These are phyloP conservation scores for Oryza punctata DNA, from an alignment of 176 grass and related monocot genomes.

Conservation along the genomic window DNA sequence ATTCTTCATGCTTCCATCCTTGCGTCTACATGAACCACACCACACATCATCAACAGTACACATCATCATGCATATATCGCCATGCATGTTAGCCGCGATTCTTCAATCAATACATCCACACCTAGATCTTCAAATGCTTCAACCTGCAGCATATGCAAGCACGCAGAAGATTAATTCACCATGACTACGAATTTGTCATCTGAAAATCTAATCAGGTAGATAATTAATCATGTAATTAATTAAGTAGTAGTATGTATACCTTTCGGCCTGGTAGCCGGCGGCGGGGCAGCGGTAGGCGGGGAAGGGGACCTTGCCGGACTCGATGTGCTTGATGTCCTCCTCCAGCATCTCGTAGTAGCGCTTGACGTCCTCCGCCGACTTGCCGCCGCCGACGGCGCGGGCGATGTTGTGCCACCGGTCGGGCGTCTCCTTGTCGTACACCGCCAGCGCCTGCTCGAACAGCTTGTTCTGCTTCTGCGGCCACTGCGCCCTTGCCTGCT, in stretches of 20 bases:
- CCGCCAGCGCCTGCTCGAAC: slow-evolving; percentile 78
- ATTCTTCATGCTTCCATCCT: too few species aligned
- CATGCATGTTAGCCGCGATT: background rate
- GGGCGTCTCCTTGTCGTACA: slow-evolving; percentile 65
- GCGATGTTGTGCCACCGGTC: slow-evolving; percentile 83
- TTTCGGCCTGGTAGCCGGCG: slow-evolving; percentile 50
- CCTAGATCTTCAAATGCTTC: slow-evolving; percentile 64
- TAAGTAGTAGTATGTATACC: slow-evolving; percentile 20
- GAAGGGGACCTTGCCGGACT: slow-evolving; percentile 70
- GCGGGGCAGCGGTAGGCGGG: slow-evolving; percentile 43
- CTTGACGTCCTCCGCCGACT: slow-evolving; percentile 62
- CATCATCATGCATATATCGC: background rate
- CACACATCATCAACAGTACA: background rate
- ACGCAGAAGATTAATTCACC: background rate
- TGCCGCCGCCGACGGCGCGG: slow-evolving; percentile 68
- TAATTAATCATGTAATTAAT: background rate
- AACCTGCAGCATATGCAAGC: slow-evolving; percentile 29
- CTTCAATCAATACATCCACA: background rate
- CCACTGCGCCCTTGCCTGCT: slow-evolving; percentile 49
- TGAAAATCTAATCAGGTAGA: background rate
- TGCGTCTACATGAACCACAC: slow-evolving; percentile 13
- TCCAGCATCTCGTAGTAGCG: slow-evolving; percentile 66
- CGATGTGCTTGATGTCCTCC: slow-evolving; percentile 66
- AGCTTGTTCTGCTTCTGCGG: slow-evolving; percentile 69
- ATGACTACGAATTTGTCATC: background rate